Conservation (phyloP, 768 basidiomycete genomes). For the Trametes maxima region DNA sequence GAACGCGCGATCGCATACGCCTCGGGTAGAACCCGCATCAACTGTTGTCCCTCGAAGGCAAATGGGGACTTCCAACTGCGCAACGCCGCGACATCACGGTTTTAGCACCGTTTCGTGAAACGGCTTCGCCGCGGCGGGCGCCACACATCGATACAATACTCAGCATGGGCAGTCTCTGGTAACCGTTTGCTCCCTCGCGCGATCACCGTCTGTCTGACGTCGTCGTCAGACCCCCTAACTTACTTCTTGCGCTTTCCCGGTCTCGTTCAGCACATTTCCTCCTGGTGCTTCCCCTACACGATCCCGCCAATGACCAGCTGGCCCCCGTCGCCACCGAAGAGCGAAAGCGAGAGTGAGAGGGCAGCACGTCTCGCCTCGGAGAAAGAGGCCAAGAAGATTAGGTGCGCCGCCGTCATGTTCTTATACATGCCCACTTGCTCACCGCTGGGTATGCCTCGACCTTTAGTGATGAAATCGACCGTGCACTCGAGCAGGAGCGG, state of each 20-base stretch:
- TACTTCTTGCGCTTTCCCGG: not conserved
- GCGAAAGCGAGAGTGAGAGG: constrained; percentile 45
- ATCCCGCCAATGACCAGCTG: constrained; percentile 21
- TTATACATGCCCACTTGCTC: not conserved
- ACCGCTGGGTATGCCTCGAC: constrained; percentile 30
- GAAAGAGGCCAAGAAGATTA: constrained; percentile 43
- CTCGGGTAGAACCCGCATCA: constrained; percentile 13
- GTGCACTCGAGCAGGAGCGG: constrained; percentile 49
- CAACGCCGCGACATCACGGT: constrained; percentile 11
- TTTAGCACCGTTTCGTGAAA: constrained; percentile 10
- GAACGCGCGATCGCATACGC: constrained; percentile 6
- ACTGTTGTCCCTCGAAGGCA: constrained; percentile 16
- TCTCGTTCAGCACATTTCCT: not conserved
- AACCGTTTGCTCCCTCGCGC: not conserved
- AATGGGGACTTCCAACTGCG: constrained; percentile 12
- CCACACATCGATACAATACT: constrained; percentile 16
- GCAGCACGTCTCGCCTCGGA: constrained; percentile 43
- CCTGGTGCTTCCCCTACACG: not conserved
- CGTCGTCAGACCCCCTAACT: not conserved
- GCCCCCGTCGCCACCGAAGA: constrained; percentile 33
- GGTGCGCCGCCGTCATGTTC: constrained; percentile 5
- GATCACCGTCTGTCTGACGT: not conserved
- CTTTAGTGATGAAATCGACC: constrained; percentile 57
- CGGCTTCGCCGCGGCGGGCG: constrained; percentile 15
- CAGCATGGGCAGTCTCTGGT: not conserved